Evolutionary conservation across 2,329 filamentous ascomycete species (phyloP).

Genomic region (Acrocalymma vagum): DNA sequence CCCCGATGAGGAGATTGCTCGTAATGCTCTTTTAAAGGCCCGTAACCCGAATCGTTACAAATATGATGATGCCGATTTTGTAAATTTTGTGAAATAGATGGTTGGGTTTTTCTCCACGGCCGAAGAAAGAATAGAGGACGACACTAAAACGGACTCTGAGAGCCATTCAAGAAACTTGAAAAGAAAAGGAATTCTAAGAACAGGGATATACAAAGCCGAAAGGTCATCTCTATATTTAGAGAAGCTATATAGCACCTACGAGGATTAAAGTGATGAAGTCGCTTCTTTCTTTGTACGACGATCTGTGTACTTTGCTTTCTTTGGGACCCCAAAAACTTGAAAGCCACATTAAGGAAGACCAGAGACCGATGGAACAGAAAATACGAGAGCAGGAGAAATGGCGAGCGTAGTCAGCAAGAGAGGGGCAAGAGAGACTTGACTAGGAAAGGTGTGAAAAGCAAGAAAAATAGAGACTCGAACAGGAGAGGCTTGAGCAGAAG

Average conservation of each 20-base stretch:
- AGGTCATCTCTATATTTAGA: conserved; percentile 20
- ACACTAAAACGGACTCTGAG: conserved; percentile 9
- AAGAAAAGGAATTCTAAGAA: not conserved
- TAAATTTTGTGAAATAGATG: conserved; percentile 6
- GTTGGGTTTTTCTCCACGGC: conserved; percentile 9
- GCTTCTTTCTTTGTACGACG: conserved; percentile 28
- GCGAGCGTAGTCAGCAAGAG: conserved; percentile 1
- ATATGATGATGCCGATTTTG: conserved; percentile 16
- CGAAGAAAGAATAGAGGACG: conserved; percentile 5
- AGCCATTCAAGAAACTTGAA: not conserved
- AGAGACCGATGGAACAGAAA: conserved; percentile 6
- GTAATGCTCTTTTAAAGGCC: conserved; percentile 18
- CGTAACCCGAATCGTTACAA: conserved; percentile 14
- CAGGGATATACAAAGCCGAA: too few species aligned
- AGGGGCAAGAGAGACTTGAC: conserved; percentile 10
- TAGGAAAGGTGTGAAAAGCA: not conserved
- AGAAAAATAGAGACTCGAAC: conserved; percentile 1
- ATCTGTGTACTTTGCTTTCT: conserved; percentile 33
- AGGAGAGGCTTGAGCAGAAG: conserved; percentile 1
- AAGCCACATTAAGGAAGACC: conserved; percentile 2
- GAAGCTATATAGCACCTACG: conserved; percentile 19
- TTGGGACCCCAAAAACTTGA: conserved; percentile 18
- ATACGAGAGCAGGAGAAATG: conserved; percentile 6
- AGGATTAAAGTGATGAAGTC: conserved; percentile 19
- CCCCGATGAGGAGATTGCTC: conserved; percentile 18